Conservation (phyloP, 805 yeast species). For the Pichia californica region DNA sequence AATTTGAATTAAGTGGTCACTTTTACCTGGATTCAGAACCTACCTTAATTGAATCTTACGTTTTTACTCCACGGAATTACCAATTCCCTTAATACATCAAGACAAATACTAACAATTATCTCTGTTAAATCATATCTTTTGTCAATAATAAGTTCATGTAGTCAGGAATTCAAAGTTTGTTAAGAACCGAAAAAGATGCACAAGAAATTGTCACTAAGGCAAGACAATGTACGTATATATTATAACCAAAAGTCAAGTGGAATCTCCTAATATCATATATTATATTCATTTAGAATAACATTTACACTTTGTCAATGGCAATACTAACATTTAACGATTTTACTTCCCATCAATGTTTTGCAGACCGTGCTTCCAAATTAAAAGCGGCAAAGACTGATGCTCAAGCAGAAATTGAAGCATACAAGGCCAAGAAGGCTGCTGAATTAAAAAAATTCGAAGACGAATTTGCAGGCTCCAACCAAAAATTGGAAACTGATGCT, state of each 20-base stretch:
- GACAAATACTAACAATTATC: too few relatives aligned
- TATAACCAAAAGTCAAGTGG: too few relatives aligned
- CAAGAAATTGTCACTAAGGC: slow-evolving; percentile 92
- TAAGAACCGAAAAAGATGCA: slow-evolving; percentile 93
- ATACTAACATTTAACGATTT: too few relatives aligned
- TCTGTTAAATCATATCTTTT: neutral
- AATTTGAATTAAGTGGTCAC: too few relatives aligned
- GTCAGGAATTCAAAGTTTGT: slow-evolving; percentile 64
- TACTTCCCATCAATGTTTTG: too few relatives aligned
- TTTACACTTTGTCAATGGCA: too few relatives aligned
- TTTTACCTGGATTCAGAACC: too few relatives aligned
- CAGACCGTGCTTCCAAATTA: slow-evolving; percentile 74
- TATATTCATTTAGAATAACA: too few relatives aligned
- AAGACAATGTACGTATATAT: slow-evolving; percentile 58
- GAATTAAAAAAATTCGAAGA: slow-evolving; percentile 71
- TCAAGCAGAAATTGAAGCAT: slow-evolving; percentile 76
- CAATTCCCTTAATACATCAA: too few relatives aligned
- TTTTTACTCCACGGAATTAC: too few relatives aligned
- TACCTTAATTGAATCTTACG: too few relatives aligned
- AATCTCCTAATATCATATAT: too few relatives aligned
- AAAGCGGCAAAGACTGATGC: slow-evolving; percentile 96
- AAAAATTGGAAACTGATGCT: slow-evolving; percentile 72
- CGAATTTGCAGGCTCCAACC: slow-evolving; percentile 70
- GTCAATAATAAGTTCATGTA: slow-evolving; percentile 5
- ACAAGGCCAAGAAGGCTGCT: slow-evolving; percentile 75